Percentiles rank a stretch among this genome's conserved stretches.
Evolutionary conservation across 179 eudicot genomes (phyloP).

Genomic region (Spinacia oleracea): DNA sequence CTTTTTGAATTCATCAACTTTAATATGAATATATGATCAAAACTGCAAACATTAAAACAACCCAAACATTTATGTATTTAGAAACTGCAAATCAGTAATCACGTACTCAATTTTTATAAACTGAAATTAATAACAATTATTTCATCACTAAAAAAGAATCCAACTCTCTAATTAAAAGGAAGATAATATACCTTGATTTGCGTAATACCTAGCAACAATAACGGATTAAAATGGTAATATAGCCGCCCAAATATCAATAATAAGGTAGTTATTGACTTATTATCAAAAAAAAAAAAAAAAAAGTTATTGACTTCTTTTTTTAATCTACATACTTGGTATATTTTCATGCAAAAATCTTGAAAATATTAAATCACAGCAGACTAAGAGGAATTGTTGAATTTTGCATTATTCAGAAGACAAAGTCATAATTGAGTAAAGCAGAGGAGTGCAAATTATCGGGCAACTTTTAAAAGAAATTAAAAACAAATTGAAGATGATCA

Average conservation of each 20-base stretch:
- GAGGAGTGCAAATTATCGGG: background rate
- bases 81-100: background rate
- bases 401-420: background rate
- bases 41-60: slow-evolving; percentile 12
- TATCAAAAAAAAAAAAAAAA: too few species aligned
- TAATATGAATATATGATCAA: background rate
- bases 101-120: background rate
- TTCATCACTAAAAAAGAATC: background rate
- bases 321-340: too few species aligned
- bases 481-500: slow-evolving; percentile 1
- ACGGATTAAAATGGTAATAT: background rate
- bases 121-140: background rate
- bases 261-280: background rate
- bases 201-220: background rate
- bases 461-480: background rate
- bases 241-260: background rate
- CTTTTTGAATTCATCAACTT: slow-evolving; percentile 37
- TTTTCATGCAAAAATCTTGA: background rate
- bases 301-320: background rate
- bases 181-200: too few species aligned
- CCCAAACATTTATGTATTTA: background rate
- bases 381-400: background rate
- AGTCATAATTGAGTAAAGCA: too few species aligned
- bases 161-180: too few species aligned
- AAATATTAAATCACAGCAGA: background rate